Conservation (phyloP, 768 basidiomycete genomes). For the Leccinum obscurum region DNA sequence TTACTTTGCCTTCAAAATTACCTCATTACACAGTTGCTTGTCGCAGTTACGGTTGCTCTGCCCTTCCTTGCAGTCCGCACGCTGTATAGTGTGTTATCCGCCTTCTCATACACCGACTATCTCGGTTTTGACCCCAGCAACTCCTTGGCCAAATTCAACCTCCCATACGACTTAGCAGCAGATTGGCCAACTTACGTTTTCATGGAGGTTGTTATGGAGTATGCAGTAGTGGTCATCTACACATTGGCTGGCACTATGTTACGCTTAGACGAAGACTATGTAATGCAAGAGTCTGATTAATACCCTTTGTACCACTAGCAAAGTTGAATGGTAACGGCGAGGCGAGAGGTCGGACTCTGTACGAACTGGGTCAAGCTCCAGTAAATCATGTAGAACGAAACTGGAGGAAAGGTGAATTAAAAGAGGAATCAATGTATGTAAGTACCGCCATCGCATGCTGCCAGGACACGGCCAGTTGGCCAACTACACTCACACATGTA, state of each 20-base stretch:
- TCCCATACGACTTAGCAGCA: constrained; percentile 45
- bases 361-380: too few relatives aligned
- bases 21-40: constrained; percentile 46
- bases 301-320: constrained; percentile 33
- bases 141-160: constrained; percentile 52
- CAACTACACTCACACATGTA: too few relatives aligned
- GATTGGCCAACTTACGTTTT: constrained; percentile 57
- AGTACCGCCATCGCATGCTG: too few relatives aligned
- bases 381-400: too few relatives aligned
- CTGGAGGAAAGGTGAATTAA: too few relatives aligned
- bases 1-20: constrained; percentile 7
- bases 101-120: constrained; percentile 49
- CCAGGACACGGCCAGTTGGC: too few relatives aligned
- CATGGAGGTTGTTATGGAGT: constrained; percentile 64
- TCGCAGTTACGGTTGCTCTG: constrained; percentile 52
- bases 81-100: constrained; percentile 54
- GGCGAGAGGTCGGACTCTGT: too few relatives aligned
- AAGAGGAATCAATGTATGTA: too few relatives aligned
- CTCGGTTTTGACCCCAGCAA: constrained; percentile 26
- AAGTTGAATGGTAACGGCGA: too few relatives aligned
- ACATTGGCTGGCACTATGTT: constrained; percentile 28
- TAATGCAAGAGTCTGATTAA: constrained; percentile 22
- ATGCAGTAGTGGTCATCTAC: constrained; percentile 47
- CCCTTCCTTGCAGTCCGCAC: constrained; percentile 55
- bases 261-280: constrained; percentile 34